phyloP scores from a whole-genome alignment of 1,284 basidiomycete genomes.

The Trametes pubescens region DNA sequence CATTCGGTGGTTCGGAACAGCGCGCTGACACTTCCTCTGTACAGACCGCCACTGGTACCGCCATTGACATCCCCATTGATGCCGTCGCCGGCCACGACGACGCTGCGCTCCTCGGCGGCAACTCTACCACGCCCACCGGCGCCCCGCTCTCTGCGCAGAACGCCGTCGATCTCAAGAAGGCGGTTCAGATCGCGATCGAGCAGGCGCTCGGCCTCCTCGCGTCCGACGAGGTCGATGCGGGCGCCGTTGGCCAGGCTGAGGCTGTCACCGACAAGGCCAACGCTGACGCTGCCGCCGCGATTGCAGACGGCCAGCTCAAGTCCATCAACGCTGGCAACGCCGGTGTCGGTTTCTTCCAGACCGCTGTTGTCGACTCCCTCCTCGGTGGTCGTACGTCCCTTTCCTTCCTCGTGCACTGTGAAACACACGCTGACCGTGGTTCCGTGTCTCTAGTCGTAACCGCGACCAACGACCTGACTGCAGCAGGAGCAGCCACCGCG shows the following conservation, averaged over 20 bases:
- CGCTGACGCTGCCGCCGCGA: constrained; percentile 11
- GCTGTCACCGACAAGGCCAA: constrained; percentile 20
- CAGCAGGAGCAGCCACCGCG: constrained; percentile 7
- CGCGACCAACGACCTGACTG: constrained; percentile 15
- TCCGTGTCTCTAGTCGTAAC: constrained; percentile 8
- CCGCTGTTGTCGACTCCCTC: constrained; percentile 19
- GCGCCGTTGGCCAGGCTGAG: constrained; percentile 16
- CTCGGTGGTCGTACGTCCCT: constrained; percentile 16
- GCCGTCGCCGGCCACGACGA: constrained; percentile 19
- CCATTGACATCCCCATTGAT: constrained; percentile 25
- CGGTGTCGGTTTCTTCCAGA: constrained; percentile 21
- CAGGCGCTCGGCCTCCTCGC: constrained; percentile 19
- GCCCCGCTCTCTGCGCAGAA: constrained; percentile 15
- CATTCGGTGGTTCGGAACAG: too few relatives aligned
- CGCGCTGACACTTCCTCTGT: neutral
- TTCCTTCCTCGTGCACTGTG: too few relatives aligned
- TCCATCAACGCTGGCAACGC: constrained; percentile 26
- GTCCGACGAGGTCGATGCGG: constrained; percentile 16
- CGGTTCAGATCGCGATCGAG: constrained; percentile 16
- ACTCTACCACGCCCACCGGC: constrained; percentile 13
- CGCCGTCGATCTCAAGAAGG: constrained; percentile 24
- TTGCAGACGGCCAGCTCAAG: constrained; percentile 7
- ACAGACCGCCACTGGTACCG: constrained; percentile 18
- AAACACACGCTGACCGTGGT: neutral
- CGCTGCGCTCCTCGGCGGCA: constrained; percentile 16